Base-by-base conservation (phyloP, 1,139 yeast species). In the Zygosaccharomyces pseudobailii region DNA sequence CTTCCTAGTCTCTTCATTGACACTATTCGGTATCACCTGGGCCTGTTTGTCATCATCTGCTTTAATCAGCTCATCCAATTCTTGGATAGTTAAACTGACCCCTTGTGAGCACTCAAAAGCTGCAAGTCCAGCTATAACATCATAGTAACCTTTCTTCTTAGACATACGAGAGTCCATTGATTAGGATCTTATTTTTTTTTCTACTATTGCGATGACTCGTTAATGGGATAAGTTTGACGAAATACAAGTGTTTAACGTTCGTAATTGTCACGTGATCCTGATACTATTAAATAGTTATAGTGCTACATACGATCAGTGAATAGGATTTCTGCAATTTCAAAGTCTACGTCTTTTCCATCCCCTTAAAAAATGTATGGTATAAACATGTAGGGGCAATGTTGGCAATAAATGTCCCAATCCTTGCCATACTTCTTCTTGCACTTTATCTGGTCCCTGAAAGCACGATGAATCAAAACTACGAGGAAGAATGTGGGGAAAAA, bases 401-500 rank as follows among this genome's bases (percentile, higher is more conserved):
- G 80, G 60, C 80, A 74, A 70, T 90, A 92, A 65, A 78, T 79
- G 52, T 80, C 86, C 97, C 97, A 92, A 69, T 92, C 98, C 44
- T 79, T 83, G 41, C 97, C 97, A 63, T 92, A 92, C 73, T 92
- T 92, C 67, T 71, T 76, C 57, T 75, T 78, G 69, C 97, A 88
- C 69, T 92, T 88, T 57, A 80, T 77, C 55, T 82, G 79, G 71
- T 92, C 98, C 71, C 98, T 84, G 55, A 73, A 67, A 33, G 95
- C 89, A 69, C 98, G 84, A 69, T 92, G 98, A 44, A 84, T 69
- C 66, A 92, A 79, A 54, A 89, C 96, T 58, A 84, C 73, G 54
- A 89, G 79, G 79, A 89, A 92, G 73, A 92, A 92, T 32, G 75
- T 71, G 2, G 98, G 97, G 80, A 86, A 92, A 71, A 92, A 92